A percentile compares a stretch with the other conserved stretches of the same genome.
Evolutionary conservation across 331 rosid species (phyloP).

Genomic region (Pyracantha coccinea): DNA sequence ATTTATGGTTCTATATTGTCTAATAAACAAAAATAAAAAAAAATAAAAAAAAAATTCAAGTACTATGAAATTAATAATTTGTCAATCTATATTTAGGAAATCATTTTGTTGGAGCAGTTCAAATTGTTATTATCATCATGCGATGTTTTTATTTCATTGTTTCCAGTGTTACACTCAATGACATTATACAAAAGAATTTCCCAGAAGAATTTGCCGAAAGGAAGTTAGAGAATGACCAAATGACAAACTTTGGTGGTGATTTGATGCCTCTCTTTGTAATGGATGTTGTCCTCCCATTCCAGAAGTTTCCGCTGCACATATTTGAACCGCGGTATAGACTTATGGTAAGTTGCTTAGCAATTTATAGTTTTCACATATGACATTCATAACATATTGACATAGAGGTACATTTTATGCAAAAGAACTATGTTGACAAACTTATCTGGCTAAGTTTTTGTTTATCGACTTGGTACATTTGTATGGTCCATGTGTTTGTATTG

Average conservation of each 20-base stretch:
- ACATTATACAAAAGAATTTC: slow-evolving; percentile 81
- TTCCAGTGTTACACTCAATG: slow-evolving; percentile 84
- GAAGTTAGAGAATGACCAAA: slow-evolving; percentile 64
- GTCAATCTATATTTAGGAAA: slow-evolving; percentile 4
- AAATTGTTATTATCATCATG: not conserved
- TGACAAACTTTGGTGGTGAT: slow-evolving; percentile 61
- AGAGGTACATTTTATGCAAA: not conserved
- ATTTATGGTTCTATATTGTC: not conserved
- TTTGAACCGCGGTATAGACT: slow-evolving; percentile 99
- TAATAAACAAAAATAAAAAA: not conserved
- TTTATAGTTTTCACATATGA: slow-evolving; percentile 2
- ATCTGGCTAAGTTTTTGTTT: not conserved
- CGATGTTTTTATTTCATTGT: slow-evolving; percentile 14
- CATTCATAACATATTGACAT: not conserved
- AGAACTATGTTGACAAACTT: not conserved
- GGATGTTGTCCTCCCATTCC: slow-evolving; percentile 96
- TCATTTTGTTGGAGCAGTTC: slow-evolving; percentile 8
- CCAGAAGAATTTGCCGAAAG: slow-evolving; percentile 92
- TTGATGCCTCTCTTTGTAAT: slow-evolving; percentile 95
- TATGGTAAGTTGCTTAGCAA: slow-evolving; percentile 59
- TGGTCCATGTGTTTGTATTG: not conserved
- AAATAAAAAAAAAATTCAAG: not conserved
- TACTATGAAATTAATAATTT: not conserved
- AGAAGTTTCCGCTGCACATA: slow-evolving; percentile 83
- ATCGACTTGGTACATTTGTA: not conserved